Evolutionary conservation across 2,329 filamentous ascomycete genomes (phyloP).

Genomic region (Metarhizium rileyi): DNA sequence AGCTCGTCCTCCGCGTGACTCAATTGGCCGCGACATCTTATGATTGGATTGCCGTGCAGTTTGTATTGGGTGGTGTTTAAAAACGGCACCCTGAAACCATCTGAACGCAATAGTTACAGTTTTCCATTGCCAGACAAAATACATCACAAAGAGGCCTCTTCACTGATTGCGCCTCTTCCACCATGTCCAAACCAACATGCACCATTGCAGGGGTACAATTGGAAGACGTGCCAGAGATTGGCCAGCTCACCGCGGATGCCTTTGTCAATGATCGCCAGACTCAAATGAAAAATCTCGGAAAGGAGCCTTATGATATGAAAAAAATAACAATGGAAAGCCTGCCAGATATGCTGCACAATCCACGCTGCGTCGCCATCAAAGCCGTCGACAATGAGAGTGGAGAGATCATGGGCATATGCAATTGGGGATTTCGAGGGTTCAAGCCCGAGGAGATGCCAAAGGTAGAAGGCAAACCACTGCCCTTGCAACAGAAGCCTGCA

Average conservation of each 20-base stretch:
- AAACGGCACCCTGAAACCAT: background rate
- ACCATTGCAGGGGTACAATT: conserved; percentile 13
- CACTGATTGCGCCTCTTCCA: background rate
- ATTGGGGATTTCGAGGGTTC: conserved; percentile 24
- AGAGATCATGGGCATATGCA: conserved; percentile 19
- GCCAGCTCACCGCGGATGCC: conserved; percentile 18
- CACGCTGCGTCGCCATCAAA: conserved; percentile 20
- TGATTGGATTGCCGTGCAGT: background rate
- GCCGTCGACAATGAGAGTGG: conserved; percentile 20
- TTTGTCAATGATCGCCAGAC: conserved; percentile 26
- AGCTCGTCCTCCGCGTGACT: background rate
- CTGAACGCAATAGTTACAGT: background rate
- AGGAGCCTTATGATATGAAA: conserved; percentile 18
- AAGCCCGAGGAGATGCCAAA: conserved; percentile 13
- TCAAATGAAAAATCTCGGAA: conserved; percentile 23
- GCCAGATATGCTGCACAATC: conserved; percentile 13
- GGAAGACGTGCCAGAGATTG: conserved; percentile 20
- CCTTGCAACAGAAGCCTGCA: background rate
- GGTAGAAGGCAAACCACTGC: conserved; percentile 9
- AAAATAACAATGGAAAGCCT: conserved; percentile 16
- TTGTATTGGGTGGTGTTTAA: background rate
- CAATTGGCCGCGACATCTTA: background rate
- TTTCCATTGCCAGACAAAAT: background rate
- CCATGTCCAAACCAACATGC: conserved; percentile 13
- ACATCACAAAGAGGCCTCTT: background rate